Evolutionary conservation across 1,284 basidiomycete species (phyloP).

Genomic region (Golubevia pallescens): DNA sequence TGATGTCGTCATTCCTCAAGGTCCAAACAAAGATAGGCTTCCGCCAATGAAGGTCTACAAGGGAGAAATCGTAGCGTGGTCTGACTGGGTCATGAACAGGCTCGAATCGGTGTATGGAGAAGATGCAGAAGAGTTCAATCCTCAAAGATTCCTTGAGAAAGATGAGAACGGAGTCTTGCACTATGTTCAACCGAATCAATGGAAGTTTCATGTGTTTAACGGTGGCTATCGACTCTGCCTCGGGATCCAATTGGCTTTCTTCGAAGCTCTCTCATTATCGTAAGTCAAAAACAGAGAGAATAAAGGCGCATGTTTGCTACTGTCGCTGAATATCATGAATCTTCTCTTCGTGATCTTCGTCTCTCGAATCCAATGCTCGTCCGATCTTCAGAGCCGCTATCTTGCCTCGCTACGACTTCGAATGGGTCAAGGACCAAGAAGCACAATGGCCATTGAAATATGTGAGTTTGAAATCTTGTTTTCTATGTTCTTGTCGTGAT

Average conservation of each 20-base stretch:
- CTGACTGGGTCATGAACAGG: conserved; percentile 50
- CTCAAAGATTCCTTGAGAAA: conserved; percentile 33
- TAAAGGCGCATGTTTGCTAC: not conserved
- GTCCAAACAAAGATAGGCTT: conserved; percentile 28
- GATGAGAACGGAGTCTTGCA: conserved; percentile 22
- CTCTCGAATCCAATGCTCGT: not conserved
- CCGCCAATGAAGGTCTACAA: conserved; percentile 38
- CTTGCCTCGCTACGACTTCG: not conserved
- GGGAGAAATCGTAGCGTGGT: conserved; percentile 39
- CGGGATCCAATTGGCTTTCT: not conserved
- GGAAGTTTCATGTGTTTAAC: conserved; percentile 52
- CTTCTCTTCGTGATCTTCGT: not conserved
- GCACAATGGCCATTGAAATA: not conserved
- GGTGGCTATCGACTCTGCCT: conserved; percentile 22
- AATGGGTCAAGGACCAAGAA: not conserved
- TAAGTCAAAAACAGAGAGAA: not conserved
- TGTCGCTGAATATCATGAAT: not conserved
- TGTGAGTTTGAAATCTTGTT: too few species aligned
- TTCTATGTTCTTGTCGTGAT: too few species aligned
- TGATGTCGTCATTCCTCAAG: conserved; percentile 37
- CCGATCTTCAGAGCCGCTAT: not conserved
- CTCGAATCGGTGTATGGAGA: conserved; percentile 45
- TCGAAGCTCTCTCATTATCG: not conserved
- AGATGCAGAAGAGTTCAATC: conserved; percentile 39
- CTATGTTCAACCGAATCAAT: conserved; percentile 20